Base-by-base conservation (phyloP, 805 yeast genomes). In the Yarrowia sp. region DNA sequence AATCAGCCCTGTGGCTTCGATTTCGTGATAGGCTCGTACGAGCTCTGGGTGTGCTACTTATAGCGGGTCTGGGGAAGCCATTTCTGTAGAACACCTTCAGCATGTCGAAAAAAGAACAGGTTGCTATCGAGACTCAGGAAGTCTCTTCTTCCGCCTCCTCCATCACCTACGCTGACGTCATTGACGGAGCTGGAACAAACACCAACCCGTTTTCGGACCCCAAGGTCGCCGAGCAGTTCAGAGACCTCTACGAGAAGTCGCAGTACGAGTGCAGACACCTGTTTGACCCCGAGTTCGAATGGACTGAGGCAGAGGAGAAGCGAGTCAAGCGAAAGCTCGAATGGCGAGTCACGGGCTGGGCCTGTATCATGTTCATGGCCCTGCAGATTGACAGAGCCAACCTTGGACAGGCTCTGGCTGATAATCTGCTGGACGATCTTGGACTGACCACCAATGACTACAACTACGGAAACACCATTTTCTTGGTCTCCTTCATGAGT, bases 311-410 rank as follows among this genome's bases (percentile, higher is more conserved):
- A 44, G 87, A 83, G 66, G 88, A 85, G 64, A 64, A 72, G 29
- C 74, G 71, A 42, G 72, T 84, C 6, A 69, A 79, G 18, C 68
- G 82, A 70, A 84, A 82, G 66, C 74, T 82, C 36, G 88, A 86
- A 64, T 76, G 76, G 73, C 73, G 78, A 42, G 87, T 85, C 29
- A 75, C 84, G 2, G 71, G 82, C 27, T 77, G 85, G 76, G 86
- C 87, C 0, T 81, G 83, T 63, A 66, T 84, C 62, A 77, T 84
- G 82, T 84, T 84, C 68, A 72, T 81, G 46, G 84, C 83, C 12
- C 75, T 85, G 58, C 84, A 84, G 67, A 71, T 84, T 62, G 88
- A 84, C 70, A 73, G 89, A 66, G 79, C 79, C 58, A 84, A 85
- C 68, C 70, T 85, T 44, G 68, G 76, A 2, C 86, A 84, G 66